Evolutionary conservation across 306 rosid species (phyloP).

Genomic region (Fragaria vesca): DNA sequence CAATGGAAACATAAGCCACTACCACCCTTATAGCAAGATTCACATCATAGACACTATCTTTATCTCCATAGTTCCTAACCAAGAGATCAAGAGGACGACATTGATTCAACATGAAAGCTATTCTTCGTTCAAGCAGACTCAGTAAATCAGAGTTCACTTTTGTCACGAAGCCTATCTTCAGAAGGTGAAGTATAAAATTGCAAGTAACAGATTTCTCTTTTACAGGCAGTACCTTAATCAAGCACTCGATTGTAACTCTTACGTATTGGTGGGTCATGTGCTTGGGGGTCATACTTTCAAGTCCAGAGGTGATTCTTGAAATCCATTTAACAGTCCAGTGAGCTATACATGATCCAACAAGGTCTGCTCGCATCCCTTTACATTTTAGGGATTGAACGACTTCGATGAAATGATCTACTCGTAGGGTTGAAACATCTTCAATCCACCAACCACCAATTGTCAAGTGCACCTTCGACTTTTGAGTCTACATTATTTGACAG

Average conservation of each 20-base stretch:
- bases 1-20: slow-evolving; percentile 37
- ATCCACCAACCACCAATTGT: slow-evolving; percentile 88
- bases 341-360: slow-evolving; percentile 67
- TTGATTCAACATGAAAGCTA: slow-evolving; percentile 53
- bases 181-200: slow-evolving; percentile 66
- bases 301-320: slow-evolving; percentile 39
- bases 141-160: slow-evolving; percentile 44
- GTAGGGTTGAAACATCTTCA: slow-evolving; percentile 50
- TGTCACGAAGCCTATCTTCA: slow-evolving; percentile 52
- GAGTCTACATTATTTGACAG: slow-evolving; percentile 8
- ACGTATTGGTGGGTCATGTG: slow-evolving; percentile 32
- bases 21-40: slow-evolving; percentile 50
- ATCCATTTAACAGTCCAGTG: slow-evolving; percentile 64
- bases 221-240: slow-evolving; percentile 54
- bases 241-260: slow-evolving; percentile 57
- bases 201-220: slow-evolving; percentile 65
- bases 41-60: slow-evolving; percentile 48
- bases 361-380: slow-evolving; percentile 45
- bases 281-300: slow-evolving; percentile 26
- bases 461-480: slow-evolving; percentile 15
- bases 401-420: slow-evolving; percentile 73
- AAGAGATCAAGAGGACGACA: slow-evolving; percentile 55
- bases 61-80: slow-evolving; percentile 47
- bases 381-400: slow-evolving; percentile 55
- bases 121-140: slow-evolving; percentile 48